Conservation (phyloP, 2,329 filamentous ascomycete species). For the Aureobasidium sp. region DNA sequence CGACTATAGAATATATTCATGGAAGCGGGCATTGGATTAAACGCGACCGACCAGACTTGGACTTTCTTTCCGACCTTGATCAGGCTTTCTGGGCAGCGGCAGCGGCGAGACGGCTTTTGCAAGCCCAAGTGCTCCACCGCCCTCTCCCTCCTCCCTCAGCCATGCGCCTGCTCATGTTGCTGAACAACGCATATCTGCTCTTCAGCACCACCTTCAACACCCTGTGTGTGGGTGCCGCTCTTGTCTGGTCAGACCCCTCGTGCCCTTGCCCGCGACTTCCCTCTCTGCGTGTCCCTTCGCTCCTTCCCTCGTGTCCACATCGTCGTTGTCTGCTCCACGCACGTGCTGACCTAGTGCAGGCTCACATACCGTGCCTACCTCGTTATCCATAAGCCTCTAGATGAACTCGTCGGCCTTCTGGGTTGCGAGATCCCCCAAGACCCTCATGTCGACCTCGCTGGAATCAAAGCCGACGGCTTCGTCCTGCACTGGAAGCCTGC, state of each 20-base stretch:
- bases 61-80: neutral
- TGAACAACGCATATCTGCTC: conserved; percentile 11
- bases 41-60: neutral
- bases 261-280: neutral
- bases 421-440: conserved; percentile 89
- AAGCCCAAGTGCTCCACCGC: neutral
- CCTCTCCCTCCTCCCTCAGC: neutral
- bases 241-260: conserved; percentile 9
- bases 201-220: conserved; percentile 13
- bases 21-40: neutral
- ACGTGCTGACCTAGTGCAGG: conserved; percentile 33
- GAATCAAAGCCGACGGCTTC: conserved; percentile 78
- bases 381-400: conserved; percentile 83
- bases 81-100: neutral
- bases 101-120: neutral
- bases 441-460: conserved; percentile 82
- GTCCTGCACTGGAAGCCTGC: conserved; percentile 73
- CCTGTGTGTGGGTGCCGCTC: conserved; percentile 12
- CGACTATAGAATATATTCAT: neutral
- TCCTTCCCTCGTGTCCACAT: neutral
- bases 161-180: conserved; percentile 13
- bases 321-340: neutral
- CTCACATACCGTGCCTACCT: conserved; percentile 78
- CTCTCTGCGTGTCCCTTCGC: neutral
- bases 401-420: conserved; percentile 81